Base-by-base conservation (phyloP, 1,284 basidiomycete genomes). In the Testicularia cyperi region DNA sequence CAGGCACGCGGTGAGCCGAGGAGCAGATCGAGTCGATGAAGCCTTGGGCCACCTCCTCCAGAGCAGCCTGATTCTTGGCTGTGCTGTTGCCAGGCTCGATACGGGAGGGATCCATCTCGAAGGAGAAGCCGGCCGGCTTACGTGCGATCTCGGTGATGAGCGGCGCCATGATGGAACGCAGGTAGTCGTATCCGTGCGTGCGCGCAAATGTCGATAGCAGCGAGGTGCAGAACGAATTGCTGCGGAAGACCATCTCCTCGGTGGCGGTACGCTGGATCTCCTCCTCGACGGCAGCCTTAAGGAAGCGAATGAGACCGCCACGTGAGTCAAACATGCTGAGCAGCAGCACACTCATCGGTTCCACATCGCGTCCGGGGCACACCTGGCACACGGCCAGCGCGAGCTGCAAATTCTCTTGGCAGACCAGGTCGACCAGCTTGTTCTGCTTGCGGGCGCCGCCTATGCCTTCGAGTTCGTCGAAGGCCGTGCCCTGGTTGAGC, bases 401-500 rank as follows among this genome's bases (percentile, higher is more conserved):
- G 8, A 73, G 57, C 39, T 71, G 66, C 44, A 71, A 26, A 29
- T 70, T 48, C 13, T 52, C 44, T 20, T 70, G 57, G 31, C 64
- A 57, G 20, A 73, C 54, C 12, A 73, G 48, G 19, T 73, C 70
- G 14, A 71, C 55, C 21, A 73, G 33, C 31, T 53, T 48, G 24
- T 44, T 70, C 28, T 55, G 60, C 53, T 65, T 54, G 29, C 52
- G 54, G n/a, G 65, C 24, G 4, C 48, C 57, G 4, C 64, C 39
- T 30, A 71, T 43, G 14, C 69, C 57, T 25, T 73, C 69, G 8
- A 73, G 49, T 38, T 71, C 66, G 52, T 73, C 67, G 25, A 73
- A 67, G 18, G 81, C 78, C 6, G 82, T 79, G 44, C 81, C 81
- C 67, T 88, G 86, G 13, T 85, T 83, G 38, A 95, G 82, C 4